phyloP scores from a whole-genome alignment of 2,329 filamentous ascomycete genomes.

The Aureobasidium sp. region DNA sequence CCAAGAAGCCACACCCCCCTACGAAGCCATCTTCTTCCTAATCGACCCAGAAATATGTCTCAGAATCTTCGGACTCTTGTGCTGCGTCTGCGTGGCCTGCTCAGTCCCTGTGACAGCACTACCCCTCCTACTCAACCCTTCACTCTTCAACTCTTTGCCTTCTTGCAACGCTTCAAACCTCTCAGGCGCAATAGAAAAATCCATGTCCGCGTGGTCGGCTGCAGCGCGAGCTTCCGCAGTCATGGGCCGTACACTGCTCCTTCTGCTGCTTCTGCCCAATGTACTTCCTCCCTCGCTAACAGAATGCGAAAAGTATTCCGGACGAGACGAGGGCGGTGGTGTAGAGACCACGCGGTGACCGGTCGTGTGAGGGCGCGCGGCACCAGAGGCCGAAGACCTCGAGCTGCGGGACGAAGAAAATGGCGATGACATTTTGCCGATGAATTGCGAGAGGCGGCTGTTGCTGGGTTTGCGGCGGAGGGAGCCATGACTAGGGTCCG shows the following conservation, averaged over 20 bases:
- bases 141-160: background rate
- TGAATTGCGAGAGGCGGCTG: background rate
- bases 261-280: background rate
- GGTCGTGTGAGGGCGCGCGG: background rate
- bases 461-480: background rate
- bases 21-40: slow-evolving; percentile 2
- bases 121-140: background rate
- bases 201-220: background rate
- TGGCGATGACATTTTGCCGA: background rate
- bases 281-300: background rate
- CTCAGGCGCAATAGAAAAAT: background rate
- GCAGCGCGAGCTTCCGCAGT: background rate
- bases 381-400: background rate
- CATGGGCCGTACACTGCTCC: background rate
- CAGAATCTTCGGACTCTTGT: background rate
- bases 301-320: background rate
- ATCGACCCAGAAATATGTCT: slow-evolving; percentile 1
- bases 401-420: background rate
- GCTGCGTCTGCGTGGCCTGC: background rate
- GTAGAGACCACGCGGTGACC: background rate
- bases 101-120: background rate
- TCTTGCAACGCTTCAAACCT: background rate
- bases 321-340: background rate
- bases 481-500: background rate
- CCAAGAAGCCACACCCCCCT: background rate